These are phyloP conservation scores for Entelexis paramagnoliae DNA, from an alignment of 1,139 yeast species.

Conservation along the genomic window DNA sequence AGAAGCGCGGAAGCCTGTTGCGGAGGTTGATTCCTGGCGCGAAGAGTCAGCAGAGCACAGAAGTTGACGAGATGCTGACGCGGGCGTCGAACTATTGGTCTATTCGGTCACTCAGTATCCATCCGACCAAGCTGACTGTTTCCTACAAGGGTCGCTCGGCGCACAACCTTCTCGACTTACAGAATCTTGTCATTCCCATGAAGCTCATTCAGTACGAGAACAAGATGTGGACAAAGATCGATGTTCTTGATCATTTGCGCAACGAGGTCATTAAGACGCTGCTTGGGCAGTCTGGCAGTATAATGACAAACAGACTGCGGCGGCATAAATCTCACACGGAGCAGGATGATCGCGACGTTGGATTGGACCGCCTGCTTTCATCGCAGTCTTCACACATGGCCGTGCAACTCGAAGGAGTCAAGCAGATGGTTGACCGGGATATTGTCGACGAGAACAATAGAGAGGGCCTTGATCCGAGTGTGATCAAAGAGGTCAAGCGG, in stretches of 20 bases:
- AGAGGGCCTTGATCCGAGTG: neutral
- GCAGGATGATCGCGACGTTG: constrained; percentile 17
- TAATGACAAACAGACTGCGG: constrained; percentile 66
- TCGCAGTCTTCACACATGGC: neutral
- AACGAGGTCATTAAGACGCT: constrained; percentile 61
- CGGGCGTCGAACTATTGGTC: constrained; percentile 61
- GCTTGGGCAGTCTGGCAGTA: constrained; percentile 65
- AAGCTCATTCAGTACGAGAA: constrained; percentile 57
- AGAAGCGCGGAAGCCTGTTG: neutral
- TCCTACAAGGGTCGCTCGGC: constrained; percentile 71
- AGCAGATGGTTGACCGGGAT: neutral
- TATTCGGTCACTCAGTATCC: constrained; percentile 49
- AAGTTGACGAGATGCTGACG: constrained; percentile 47
- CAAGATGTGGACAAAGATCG: constrained; percentile 72
- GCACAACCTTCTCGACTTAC: constrained; percentile 58
- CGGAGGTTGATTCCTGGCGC: neutral
- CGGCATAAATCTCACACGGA: constrained; percentile 27
- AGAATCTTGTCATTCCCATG: constrained; percentile 51
- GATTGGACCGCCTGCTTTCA: neutral
- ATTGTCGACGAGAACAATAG: neutral
- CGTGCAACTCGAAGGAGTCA: neutral
- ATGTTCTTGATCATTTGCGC: constrained; percentile 51
- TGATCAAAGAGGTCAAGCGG: neutral
- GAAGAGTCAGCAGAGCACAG: constrained; percentile 24
- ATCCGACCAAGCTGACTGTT: constrained; percentile 45